Conservation (phyloP, 2,329 filamentous ascomycete species). For the Phialophora expanda region DNA sequence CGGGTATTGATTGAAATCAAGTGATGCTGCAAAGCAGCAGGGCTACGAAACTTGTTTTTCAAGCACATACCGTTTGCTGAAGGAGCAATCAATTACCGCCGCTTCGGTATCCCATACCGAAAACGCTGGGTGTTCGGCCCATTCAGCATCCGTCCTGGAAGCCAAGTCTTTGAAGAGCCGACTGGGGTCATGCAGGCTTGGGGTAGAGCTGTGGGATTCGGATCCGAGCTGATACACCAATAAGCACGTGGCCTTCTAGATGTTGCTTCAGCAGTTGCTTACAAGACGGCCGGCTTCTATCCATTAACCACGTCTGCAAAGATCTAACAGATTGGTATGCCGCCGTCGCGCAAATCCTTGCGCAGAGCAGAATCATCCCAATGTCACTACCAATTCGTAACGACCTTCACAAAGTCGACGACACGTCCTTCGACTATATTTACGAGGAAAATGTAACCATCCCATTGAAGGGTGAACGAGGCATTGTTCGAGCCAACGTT, state of each 20-base stretch:
- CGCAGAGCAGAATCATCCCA: background rate
- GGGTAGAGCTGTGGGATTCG: background rate
- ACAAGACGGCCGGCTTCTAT: background rate
- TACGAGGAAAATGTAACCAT: slow-evolving; percentile 58
- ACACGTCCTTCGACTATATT: slow-evolving; percentile 52
- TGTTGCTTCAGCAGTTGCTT: background rate
- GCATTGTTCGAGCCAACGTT: slow-evolving; percentile 57
- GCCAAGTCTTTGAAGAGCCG: background rate
- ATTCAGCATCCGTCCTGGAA: background rate
- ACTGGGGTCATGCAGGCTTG: slow-evolving; percentile 3
- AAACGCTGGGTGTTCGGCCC: background rate
- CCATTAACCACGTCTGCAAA: background rate
- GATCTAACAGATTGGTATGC: background rate
- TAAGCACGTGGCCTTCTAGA: background rate
- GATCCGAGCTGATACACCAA: background rate
- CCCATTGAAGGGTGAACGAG: slow-evolving; percentile 47
- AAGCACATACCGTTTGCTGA: background rate
- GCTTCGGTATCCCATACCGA: background rate
- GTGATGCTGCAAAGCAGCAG: slow-evolving; percentile 2
- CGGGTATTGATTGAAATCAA: slow-evolving; percentile 25
- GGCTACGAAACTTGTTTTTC: background rate
- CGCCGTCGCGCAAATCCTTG: background rate
- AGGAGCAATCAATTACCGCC: background rate
- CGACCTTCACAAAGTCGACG: slow-evolving; percentile 38
- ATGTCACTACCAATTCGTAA: slow-evolving; percentile 19